Conservation (phyloP, 2,329 filamentous ascomycete species). For the Botrytis medusae region DNA sequence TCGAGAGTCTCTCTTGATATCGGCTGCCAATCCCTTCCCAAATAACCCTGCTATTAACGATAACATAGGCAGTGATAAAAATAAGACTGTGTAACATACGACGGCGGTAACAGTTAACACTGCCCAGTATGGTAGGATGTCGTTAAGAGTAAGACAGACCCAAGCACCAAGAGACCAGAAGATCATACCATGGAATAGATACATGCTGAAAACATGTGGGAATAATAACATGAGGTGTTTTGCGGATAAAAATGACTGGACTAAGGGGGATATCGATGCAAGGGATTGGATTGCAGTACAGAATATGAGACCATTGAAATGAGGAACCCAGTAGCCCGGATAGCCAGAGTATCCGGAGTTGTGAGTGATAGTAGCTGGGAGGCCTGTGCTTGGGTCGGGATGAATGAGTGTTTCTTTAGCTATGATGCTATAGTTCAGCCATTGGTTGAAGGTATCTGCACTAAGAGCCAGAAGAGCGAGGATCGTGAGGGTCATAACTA, state of each 20-base stretch:
- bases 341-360: slow-evolving; percentile 38
- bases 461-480: slow-evolving; percentile 31
- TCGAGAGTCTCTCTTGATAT: slow-evolving; percentile 25
- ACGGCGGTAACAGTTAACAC: slow-evolving; percentile 10
- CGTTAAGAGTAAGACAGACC: slow-evolving; percentile 29
- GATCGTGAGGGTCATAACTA: slow-evolving; percentile 39
- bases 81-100: slow-evolving; percentile 13
- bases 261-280: slow-evolving; percentile 41
- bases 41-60: slow-evolving; percentile 33
- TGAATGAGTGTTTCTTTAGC: slow-evolving; percentile 46
- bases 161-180: slow-evolving; percentile 39
- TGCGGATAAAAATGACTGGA: slow-evolving; percentile 46
- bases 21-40: slow-evolving; percentile 26
- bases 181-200: slow-evolving; percentile 47
- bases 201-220: slow-evolving; percentile 51
- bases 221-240: slow-evolving; percentile 45
- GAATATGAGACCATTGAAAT: slow-evolving; percentile 46
- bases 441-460: slow-evolving; percentile 25
- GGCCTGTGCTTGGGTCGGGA: slow-evolving; percentile 44
- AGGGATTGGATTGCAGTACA: slow-evolving; percentile 40
- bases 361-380: slow-evolving; percentile 40
- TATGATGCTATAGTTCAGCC: slow-evolving; percentile 28
- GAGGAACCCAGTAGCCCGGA: slow-evolving; percentile 47
- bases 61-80: slow-evolving; percentile 28
- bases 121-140: slow-evolving; percentile 34